Base-by-base conservation (phyloP, 2,329 filamentous ascomycete species). In the Ceratocystis alfenasii region DNA sequence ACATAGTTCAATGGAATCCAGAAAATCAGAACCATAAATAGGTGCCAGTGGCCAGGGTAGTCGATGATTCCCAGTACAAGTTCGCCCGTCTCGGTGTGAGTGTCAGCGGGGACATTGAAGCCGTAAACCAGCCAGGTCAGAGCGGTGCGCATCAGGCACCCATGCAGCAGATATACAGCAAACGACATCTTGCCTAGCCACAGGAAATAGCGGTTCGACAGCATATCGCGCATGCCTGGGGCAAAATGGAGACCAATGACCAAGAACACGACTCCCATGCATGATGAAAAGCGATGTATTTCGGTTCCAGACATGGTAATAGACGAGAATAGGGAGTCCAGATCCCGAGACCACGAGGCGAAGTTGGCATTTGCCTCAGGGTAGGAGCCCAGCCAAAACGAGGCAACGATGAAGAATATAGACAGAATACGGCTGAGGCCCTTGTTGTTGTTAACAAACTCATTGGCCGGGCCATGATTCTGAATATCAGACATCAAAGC, bases 111-210 rank as follows among this genome's bases (percentile, higher is more conserved):
- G 1, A 74, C 70, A 61, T 70, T 70, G 59, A 79, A 73, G 17
- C 80, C 77, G 68, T 80, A 86, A 12, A 85, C 74, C 76, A 86
- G 78, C 81, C 83, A 86, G 30, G 81, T 80, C 15, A 87, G 75
- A 6, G 85, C 72, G 28, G 79, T 81, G 66, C 84, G 80, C 69
- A 86, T 79, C 36, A 87, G 76, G 0, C 81, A 79, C 53, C 84
- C 84, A 73, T 87, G 84, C 22, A 87, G 74, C 5, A 87, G 78
- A 70, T 87, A 87, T 15, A 87, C 81, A 1, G 84, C 83, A 70
- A 86, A 86, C 57, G 81, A 84, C 74, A 86, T 80, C 70, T 81
- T 82, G 57, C 84, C 84, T 12, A 87, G 78, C 79, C 83, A 87
- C 57, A 84, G 77, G 55, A 87, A 79, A 65, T 79, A 77, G 41